Base-by-base conservation (phyloP, 2,329 filamentous ascomycete genomes). In the Cordyceps sp. region DNA sequence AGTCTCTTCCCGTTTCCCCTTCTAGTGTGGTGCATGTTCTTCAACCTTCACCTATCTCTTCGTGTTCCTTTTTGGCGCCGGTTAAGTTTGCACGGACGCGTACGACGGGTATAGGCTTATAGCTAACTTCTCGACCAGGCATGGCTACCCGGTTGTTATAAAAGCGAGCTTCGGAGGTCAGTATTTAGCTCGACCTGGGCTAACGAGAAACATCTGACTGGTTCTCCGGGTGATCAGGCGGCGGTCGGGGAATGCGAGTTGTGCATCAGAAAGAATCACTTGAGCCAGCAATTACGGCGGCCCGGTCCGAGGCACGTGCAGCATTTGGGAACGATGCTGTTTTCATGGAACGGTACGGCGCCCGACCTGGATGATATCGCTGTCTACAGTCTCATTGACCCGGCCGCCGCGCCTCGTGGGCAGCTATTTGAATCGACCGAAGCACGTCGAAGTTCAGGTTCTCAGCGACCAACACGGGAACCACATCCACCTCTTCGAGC, bases 381-480 rank as follows among this genome's bases (percentile, higher is more conserved):
- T n/a, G n/a, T n/a, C n/a, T n/a, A n/a, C n/a, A n/a, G n/a, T n/a
- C n/a, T 26, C 12, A 9, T 14, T 22, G 5, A 9, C 2, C 19
- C 2, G 18, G n/a, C 22, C 2, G 22, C n/a, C 2, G 10, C 4
- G 7, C 10, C 7, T n/a, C 14, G 4, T 2, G 7, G n/a, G 14
- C 9, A 31, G 29, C 15, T 31, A 24, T 23, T 15, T 31, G 15
- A 14, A 7, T 20, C 30, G 30, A 6, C 30, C 23, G 4, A 53
- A 57, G 25, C 61, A 65, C 35, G 45, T 64, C 5, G 61, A 65
- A 39, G 48, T 62, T 0, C 60, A 64, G 35, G 53, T 65, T 12
- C 26, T 63, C 5, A 59, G 60, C 4, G 53, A 63, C 41, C 42
- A 45, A 18, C 35, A 49, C 21, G 58, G 59, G 2, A 43, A 49